Evolutionary conservation across 148 eudicot species (phyloP).

Genomic region (Vaccinium myrtillus): DNA sequence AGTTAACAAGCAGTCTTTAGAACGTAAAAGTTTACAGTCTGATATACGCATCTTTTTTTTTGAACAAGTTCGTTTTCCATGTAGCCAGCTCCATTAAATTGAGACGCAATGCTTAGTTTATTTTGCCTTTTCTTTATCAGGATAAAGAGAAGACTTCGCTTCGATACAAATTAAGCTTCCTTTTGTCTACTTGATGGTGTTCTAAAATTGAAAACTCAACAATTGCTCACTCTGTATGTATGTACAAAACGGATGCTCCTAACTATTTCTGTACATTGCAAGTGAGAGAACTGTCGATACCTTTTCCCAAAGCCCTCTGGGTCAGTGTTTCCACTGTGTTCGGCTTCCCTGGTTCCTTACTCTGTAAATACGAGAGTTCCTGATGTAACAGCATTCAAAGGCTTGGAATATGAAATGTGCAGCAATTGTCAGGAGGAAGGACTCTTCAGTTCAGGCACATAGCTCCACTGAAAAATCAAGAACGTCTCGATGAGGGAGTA

Average conservation of each 20-base stretch:
- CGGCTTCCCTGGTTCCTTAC: not conserved
- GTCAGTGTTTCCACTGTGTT: too few species aligned
- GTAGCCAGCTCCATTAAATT: not conserved
- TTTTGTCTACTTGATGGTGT: not conserved
- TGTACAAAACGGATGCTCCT: too few species aligned
- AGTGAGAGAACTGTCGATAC: too few species aligned
- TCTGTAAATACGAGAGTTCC: not conserved
- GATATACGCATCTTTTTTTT: not conserved
- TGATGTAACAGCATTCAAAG: not conserved
- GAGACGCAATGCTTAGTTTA: not conserved
- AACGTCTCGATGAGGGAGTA: not conserved
- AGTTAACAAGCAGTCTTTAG: not conserved
- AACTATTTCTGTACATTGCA: too few species aligned
- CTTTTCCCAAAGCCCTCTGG: too few species aligned
- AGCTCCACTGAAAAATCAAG: not conserved
- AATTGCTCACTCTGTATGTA: not conserved
- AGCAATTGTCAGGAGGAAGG: not conserved
- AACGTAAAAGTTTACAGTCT: not conserved
- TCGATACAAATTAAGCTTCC: slow-evolving; percentile 2
- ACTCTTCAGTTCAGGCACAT: not conserved
- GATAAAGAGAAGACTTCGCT: not conserved
- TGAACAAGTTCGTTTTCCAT: not conserved
- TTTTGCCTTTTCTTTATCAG: not conserved
- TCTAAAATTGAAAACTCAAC: not conserved
- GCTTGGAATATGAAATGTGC: not conserved